These are phyloP conservation scores for Erythrobasidium yunnanense DNA, from an alignment of 768 basidiomycete species.

Conservation along the genomic window DNA sequence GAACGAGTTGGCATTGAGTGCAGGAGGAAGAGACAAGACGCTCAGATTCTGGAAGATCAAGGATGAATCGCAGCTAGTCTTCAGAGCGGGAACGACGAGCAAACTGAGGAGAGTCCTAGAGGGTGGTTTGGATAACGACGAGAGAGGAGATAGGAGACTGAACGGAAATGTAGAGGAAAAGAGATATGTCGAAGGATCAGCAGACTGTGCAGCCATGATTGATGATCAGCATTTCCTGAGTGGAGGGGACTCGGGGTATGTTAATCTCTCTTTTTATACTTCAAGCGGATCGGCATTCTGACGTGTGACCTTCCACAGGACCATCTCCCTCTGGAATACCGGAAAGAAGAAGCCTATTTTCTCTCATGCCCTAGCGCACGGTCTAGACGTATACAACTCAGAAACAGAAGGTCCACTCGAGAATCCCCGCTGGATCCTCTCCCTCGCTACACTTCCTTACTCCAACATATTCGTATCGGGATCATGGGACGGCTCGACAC, in stretches of 20 bases:
- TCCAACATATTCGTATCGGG: conserved; percentile 86
- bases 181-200: conserved; percentile 71
- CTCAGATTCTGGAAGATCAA: conserved; percentile 90
- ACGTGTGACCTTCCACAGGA: conserved; percentile 46
- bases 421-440: conserved; percentile 83
- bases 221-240: conserved; percentile 86
- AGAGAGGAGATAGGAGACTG: conserved; percentile 42
- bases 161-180: conserved; percentile 42
- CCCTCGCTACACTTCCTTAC: conserved; percentile 69
- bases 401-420: conserved; percentile 63
- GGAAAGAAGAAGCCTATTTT: conserved; percentile 91
- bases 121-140: conserved; percentile 50
- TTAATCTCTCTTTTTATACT: conserved; percentile 29
- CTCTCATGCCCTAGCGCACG: conserved; percentile 75
- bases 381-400: conserved; percentile 59
- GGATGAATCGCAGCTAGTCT: conserved; percentile 89
- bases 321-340: conserved; percentile 84
- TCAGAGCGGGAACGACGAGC: conserved; percentile 85
- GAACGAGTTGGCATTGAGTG: conserved; percentile 71
- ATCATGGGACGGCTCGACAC: conserved; percentile 87
- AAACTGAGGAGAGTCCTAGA: conserved; percentile 68
- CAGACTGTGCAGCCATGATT: conserved; percentile 87
- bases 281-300: background rate
- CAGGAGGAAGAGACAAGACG: conserved; percentile 82
- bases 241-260: conserved; percentile 92